Evolutionary conservation across 2,329 filamentous ascomycete genomes (phyloP).

Genomic region (Fonsecaea pedrosoi): DNA sequence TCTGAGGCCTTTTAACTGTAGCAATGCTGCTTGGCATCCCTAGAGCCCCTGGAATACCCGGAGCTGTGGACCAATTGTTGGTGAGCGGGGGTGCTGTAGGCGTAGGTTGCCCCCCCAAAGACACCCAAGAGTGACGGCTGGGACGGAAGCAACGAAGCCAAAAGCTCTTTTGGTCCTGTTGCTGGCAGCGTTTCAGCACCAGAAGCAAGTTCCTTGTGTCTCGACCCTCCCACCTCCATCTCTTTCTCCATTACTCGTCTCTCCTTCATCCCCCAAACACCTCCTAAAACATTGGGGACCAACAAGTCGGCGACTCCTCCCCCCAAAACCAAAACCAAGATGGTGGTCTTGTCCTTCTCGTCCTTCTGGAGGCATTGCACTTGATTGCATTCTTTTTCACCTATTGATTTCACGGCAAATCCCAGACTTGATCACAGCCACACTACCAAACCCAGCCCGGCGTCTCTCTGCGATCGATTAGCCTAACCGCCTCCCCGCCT

Average conservation of each 20-base stretch:
- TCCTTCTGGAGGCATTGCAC: conserved; percentile 25
- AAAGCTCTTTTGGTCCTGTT: conserved; percentile 6
- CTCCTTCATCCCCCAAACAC: background rate
- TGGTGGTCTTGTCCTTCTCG: conserved; percentile 33
- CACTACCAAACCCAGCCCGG: background rate
- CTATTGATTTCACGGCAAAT: conserved; percentile 14
- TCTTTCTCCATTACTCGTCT: background rate
- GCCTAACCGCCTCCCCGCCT: conserved; percentile 33
- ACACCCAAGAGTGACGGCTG: conserved; percentile 13
- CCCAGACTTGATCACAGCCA: background rate
- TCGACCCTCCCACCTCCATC: conserved; percentile 4
- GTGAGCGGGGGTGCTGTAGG: conserved; percentile 7
- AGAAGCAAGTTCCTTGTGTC: conserved; percentile 12
- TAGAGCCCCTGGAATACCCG: background rate
- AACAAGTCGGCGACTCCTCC: background rate
- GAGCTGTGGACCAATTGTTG: background rate
- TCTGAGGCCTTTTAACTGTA: conserved; percentile 8
- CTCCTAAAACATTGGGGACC: background rate
- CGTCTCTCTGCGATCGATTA: conserved; percentile 15
- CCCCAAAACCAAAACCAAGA: conserved; percentile 15
- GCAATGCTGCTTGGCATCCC: conserved; percentile 17
- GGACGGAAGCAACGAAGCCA: conserved; percentile 8
- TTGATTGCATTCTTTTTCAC: conserved; percentile 19
- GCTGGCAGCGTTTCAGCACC: conserved; percentile 18
- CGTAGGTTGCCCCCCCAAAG: background rate